These are phyloP conservation scores for Lupinus albus DNA, from an alignment of 306 rosid species.

Conservation along the genomic window DNA sequence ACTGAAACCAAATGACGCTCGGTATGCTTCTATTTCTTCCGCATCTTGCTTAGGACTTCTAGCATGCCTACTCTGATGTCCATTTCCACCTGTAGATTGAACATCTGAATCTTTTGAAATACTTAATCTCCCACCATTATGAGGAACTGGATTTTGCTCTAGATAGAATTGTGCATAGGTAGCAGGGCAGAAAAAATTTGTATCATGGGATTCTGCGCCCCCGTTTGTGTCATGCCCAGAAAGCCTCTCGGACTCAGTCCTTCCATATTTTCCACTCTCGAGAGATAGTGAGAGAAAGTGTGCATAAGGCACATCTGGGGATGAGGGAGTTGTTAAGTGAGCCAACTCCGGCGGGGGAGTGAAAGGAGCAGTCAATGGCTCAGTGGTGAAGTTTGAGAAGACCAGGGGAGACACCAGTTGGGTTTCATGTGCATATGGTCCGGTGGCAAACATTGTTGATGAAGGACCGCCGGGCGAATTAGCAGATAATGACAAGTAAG, in stretches of 20 bases:
- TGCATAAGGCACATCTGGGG: conserved; percentile 98
- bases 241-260: conserved; percentile 72
- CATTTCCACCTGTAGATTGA: conserved; percentile 76
- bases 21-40: conserved; percentile 95
- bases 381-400: conserved; percentile 95
- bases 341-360: conserved; percentile 99
- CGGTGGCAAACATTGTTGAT: conserved; percentile 82
- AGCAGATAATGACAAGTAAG: conserved; percentile 82
- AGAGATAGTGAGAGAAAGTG: conserved; percentile 81
- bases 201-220: conserved; percentile 73
- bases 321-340: conserved; percentile 97
- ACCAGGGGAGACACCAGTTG: conserved; percentile 96
- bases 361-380: conserved; percentile 96
- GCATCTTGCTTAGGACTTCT: conserved; percentile 93
- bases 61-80: conserved; percentile 74
- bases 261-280: conserved; percentile 65
- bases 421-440: conserved; percentile 95
- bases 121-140: conserved; percentile 89
- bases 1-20: conserved; percentile 99
- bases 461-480: conserved; percentile 99
- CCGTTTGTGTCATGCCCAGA: conserved; percentile 66
- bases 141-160: conserved; percentile 93
- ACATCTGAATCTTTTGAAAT: conserved; percentile 95
- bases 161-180: conserved; percentile 95
- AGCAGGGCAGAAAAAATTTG: conserved; percentile 97